Base-by-base conservation (phyloP, 345 rosid species). In the Gossypium sturtianum region DNA sequence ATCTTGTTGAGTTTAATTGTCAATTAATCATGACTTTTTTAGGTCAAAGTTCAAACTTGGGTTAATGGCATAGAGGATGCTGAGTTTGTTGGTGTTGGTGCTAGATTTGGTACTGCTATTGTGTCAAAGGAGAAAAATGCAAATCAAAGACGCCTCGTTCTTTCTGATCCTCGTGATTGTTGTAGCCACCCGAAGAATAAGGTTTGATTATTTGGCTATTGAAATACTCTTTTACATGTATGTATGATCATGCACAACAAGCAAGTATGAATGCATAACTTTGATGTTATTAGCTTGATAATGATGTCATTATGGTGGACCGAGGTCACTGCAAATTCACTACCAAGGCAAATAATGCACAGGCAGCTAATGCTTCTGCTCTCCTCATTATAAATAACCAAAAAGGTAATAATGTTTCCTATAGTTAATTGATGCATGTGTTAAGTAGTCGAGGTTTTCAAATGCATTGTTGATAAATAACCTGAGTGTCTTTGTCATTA, bases 31-130 rank as follows among this genome's bases (percentile, higher is more conserved):
- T 63, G 9, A 27, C 79, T 74, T 61, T 60, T 12, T 70, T 67
- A 93, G 99, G 99, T 95, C 62, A 95, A 93, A 95, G 93, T 95
- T 74, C 99, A 93, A 77, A 95, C 99, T 9, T 94, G 96, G 98
- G 80, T 93, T 70, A 70, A 89, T 84, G 97, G 89, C 71, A 15
- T 76, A 56, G 98, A 95, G 83, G 79, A 81, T 73, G 89, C 76
- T 23, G 99, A 95, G 83, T 95, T 87, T 80, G 99, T 95, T 17
- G 99, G 99, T 1, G 97, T 95, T 2, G 98, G 98, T 45, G 98
- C 98, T 62, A 86, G 99, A 83, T 95, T 95, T 47, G 99, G 98
- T 70, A 81, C 80, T 47, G 69, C 85, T 22, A 93, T 95, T 66
- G 96, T 87, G 47, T 88, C 98, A 2, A 91, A 92, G 88, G 99